These are phyloP conservation scores for Trichoderma asperellum DNA, from an alignment of 2,329 filamentous ascomycete species.

Conservation along the genomic window DNA sequence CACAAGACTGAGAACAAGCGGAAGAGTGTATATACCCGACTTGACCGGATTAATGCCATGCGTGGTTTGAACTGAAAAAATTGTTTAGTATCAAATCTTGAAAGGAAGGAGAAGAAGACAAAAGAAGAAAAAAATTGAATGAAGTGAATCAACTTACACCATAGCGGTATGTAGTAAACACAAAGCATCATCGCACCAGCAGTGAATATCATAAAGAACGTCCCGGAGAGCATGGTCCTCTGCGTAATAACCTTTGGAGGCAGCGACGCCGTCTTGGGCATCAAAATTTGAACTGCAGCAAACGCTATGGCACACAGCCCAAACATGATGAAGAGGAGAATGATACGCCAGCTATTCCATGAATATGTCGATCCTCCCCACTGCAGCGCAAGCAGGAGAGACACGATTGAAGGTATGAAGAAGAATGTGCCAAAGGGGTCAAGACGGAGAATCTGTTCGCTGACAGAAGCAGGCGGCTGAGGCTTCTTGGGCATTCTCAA, in stretches of 20 bases:
- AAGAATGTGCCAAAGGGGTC: conserved; percentile 64
- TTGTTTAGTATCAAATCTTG: conserved; percentile 30
- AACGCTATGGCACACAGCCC: conserved; percentile 53
- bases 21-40: conserved; percentile 62
- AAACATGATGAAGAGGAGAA: conserved; percentile 58
- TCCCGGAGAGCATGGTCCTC: conserved; percentile 56
- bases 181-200: conserved; percentile 57
- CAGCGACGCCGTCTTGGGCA: conserved; percentile 60
- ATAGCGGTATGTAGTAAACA: conserved; percentile 59
- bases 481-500: conserved; percentile 48
- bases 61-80: conserved; percentile 56
- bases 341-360: conserved; percentile 58
- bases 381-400: conserved; percentile 64
- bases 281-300: conserved; percentile 54
- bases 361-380: conserved; percentile 62
- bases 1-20: conserved; percentile 60
- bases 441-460: conserved; percentile 54
- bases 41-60: conserved; percentile 56
- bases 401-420: conserved; percentile 63
- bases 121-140: too few species aligned
- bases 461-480: conserved; percentile 39
- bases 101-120: too few species aligned
- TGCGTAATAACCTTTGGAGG: conserved; percentile 59
- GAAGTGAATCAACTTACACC: conserved; percentile 48
- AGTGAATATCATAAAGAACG: conserved; percentile 52